These are phyloP conservation scores for Penicillium brevicompactum DNA, from an alignment of 2,329 filamentous ascomycete species.

Conservation along the genomic window DNA sequence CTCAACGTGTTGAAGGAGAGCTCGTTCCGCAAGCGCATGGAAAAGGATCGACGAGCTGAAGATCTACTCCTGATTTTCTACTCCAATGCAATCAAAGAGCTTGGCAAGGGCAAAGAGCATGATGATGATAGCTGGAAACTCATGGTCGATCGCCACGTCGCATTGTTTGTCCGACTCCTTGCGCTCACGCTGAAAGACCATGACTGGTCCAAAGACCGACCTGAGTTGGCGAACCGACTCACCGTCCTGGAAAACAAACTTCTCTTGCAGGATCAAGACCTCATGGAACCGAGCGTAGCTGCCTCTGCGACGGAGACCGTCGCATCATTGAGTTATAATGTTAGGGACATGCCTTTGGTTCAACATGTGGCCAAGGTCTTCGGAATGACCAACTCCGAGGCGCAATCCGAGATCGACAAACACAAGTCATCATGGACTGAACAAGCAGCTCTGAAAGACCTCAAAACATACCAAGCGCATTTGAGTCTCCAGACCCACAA, in stretches of 20 bases:
- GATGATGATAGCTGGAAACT: constrained; percentile 89
- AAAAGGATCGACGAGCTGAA: constrained; percentile 91
- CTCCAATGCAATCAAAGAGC: constrained; percentile 87
- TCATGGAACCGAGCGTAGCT: constrained; percentile 65
- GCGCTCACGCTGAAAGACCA: constrained; percentile 77
- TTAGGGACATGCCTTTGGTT: constrained; percentile 96
- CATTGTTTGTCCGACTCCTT: constrained; percentile 87
- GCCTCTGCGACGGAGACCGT: constrained; percentile 74
- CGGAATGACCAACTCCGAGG: constrained; percentile 73
- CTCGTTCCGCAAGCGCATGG: constrained; percentile 84
- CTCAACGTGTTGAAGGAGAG: constrained; percentile 90
- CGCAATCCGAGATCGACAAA: constrained; percentile 84
- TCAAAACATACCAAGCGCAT: constrained; percentile 91
- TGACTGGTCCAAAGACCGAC: constrained; percentile 80
- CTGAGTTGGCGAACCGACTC: constrained; percentile 79
- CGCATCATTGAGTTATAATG: constrained; percentile 82
- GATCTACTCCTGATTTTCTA: constrained; percentile 95
- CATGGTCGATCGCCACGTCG: constrained; percentile 90
- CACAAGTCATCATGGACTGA: constrained; percentile 85
- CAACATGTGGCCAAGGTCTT: constrained; percentile 86
- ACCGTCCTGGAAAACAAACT: constrained; percentile 88
- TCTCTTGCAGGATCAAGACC: constrained; percentile 88
- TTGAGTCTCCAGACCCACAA: constrained; percentile 76
- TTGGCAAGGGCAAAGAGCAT: constrained; percentile 73
- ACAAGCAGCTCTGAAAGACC: constrained; percentile 82